Base-by-base conservation (phyloP, 305 asterid species). In the Nicotiana rustica region DNA sequence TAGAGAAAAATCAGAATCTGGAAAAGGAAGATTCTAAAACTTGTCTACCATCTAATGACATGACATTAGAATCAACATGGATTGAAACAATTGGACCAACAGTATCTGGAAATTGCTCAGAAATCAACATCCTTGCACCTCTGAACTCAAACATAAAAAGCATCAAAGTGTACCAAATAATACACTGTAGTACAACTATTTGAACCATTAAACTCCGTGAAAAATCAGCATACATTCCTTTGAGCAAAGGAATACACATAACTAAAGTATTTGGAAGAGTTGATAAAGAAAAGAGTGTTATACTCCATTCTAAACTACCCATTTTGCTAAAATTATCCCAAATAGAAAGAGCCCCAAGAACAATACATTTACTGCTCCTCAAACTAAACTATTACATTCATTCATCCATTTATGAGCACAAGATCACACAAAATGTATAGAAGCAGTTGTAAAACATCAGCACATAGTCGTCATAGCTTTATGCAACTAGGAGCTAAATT, bases 111-210 rank as follows among this genome's bases (percentile, higher is more conserved):
- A 96, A 96, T 89, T 96, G 98, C 89, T 94, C 98, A 29, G 98
- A 91, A 2, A 96, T 96, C 67, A 96, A 44, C 90, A 93, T 68
- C 82, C 73, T 89, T 4, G 98, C 99, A 0, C 96, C 98, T 21
- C 98, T 85, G 85, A 86, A 94, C 90, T 96, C 99, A 83, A 96
- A 94, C 97, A 96, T 59, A 91, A 96, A 94, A 3, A 96, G 97
- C 99, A 96, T 93, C 83, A 95, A 25, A 18, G 98, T 96, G 86
- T 96, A 96, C 99, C 99, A 96, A n/a, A 96, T 94, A 35, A 94
- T 96, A 84, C 98, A 94, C 85, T 96, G 99, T 2, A 96, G 92
- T 0, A 96, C 99, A 3, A 96, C 98, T n/a, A 94, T 91, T 78
- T 96, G 99, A n/a, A 96, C 99, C 99, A 96, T 96, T 0, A 96